These are phyloP conservation scores for Mallotus japonicus DNA, from an alignment of 441 rosid genomes.

Conservation along the genomic window DNA sequence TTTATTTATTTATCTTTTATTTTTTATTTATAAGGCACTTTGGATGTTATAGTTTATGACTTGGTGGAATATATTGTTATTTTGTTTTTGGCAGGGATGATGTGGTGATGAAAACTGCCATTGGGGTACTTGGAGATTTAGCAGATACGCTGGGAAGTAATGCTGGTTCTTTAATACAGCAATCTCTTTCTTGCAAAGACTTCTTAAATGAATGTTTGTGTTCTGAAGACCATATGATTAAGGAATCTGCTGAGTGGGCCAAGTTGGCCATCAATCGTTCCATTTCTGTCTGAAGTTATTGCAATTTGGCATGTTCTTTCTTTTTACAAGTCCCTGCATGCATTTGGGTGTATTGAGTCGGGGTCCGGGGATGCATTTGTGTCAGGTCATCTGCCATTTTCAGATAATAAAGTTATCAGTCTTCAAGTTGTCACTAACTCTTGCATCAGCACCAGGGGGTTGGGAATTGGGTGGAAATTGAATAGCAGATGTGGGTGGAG, in stretches of 20 bases:
- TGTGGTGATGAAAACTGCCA: constrained; percentile 51
- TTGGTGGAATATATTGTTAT: background rate
- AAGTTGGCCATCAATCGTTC: constrained; percentile 55
- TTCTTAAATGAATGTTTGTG: constrained; percentile 51
- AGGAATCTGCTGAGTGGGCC: constrained; percentile 79
- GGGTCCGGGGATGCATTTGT: constrained; percentile 45
- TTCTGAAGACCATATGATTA: constrained; percentile 60
- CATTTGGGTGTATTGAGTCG: constrained; percentile 50
- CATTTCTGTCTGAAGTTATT: constrained; percentile 44
- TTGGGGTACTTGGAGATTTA: constrained; percentile 59
- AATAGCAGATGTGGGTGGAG: constrained; percentile 13
- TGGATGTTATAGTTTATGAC: constrained; percentile 13
- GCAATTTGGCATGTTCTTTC: constrained; percentile 23
- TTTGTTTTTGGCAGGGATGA: constrained; percentile 41
- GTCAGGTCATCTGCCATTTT: constrained; percentile 45
- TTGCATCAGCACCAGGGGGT: constrained; percentile 41
- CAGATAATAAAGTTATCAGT: constrained; percentile 32
- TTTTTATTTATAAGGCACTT: background rate
- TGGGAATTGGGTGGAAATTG: constrained; percentile 25
- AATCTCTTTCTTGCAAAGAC: constrained; percentile 50
- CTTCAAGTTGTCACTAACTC: constrained; percentile 36
- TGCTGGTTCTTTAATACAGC: constrained; percentile 55
- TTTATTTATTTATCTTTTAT: background rate
- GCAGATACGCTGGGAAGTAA: constrained; percentile 56
- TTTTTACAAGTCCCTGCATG: constrained; percentile 46